These are phyloP conservation scores for Amanita pseudoporphyria DNA, from an alignment of 768 basidiomycete genomes.

Conservation along the genomic window DNA sequence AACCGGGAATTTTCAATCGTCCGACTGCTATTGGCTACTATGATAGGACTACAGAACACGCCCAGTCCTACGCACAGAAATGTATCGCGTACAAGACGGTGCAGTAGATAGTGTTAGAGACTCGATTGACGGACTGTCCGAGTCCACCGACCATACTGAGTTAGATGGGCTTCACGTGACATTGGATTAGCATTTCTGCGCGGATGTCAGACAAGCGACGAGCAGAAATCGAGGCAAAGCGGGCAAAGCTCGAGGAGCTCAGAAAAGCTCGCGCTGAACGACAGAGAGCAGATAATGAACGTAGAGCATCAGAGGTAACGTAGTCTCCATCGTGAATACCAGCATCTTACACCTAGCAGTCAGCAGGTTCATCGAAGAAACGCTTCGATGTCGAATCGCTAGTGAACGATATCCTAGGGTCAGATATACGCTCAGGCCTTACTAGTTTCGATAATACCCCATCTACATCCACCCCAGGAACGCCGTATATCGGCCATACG, in stretches of 20 bases:
- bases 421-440: conserved; percentile 29
- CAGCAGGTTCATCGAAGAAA: conserved; percentile 29
- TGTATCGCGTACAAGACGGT: no score
- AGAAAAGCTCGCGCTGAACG: conserved; percentile 68
- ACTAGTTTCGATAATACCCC: conserved; percentile 63
- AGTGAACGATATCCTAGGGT: conserved; percentile 50
- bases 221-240: conserved; percentile 87
- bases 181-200: neutral
- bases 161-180: neutral
- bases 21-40: neutral
- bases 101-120: no score
- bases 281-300: conserved; percentile 43
- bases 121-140: no score
- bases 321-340: conserved; percentile 3
- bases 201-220: conserved; percentile 58
- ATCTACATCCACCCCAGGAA: conserved; percentile 60
- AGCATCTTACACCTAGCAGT: conserved; percentile 16
- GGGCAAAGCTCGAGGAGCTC: conserved; percentile 78
- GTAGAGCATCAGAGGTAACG: conserved; percentile 29
- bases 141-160: no score
- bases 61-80: neutral
- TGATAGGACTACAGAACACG: neutral
- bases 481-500: conserved; percentile 40
- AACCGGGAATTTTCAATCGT: conserved; percentile 8
- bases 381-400: conserved; percentile 59